Evolutionary conservation across 140 eudicot genomes (phyloP).

Genomic region (Cichorium intybus): DNA sequence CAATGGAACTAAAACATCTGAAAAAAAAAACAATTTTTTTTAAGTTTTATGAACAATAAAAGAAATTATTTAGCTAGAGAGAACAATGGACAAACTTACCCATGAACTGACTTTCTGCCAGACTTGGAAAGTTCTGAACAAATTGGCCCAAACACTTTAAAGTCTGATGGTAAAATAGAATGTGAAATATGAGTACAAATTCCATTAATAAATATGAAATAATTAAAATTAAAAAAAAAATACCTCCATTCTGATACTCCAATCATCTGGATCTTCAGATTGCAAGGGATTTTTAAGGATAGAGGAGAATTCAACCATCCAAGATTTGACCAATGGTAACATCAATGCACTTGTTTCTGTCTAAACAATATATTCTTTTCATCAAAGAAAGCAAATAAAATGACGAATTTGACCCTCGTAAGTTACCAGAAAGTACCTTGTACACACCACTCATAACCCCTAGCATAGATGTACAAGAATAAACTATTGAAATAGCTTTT

Average conservation of each 20-base stretch:
- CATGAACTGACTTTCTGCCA: constrained; percentile 68
- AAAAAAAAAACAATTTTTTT: constrained; percentile 18
- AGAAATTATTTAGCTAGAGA: constrained; percentile 3
- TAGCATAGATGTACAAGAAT: constrained; percentile 78
- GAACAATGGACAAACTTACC: constrained; percentile 35
- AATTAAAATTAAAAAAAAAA: constrained; percentile 5
- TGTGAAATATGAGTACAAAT: constrained; percentile 8
- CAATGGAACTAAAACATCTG: constrained; percentile 79
- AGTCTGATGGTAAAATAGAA: constrained; percentile 47
- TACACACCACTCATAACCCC: constrained; percentile 95
- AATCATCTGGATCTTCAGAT: constrained; percentile 98
- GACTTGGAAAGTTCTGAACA: constrained; percentile 73
- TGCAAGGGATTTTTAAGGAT: constrained; percentile 67
- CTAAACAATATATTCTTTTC: constrained; percentile 32
- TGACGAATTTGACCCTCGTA: constrained; percentile 4
- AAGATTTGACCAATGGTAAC: constrained; percentile 70
- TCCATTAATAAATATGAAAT: constrained; percentile 6
- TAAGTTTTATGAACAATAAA: constrained; percentile 9
- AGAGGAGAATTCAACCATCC: constrained; percentile 82
- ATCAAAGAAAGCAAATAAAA: constrained; percentile 3
- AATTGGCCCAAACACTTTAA: constrained; percentile 92
- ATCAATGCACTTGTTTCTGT: constrained; percentile 71
- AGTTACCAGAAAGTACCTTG: constrained; percentile 54
- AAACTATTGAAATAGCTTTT: constrained; percentile 77
- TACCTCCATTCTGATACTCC: constrained; percentile 99